Evolutionary conservation across 768 basidiomycete genomes (phyloP).

Genomic region (Xanthoconium stramineum): DNA sequence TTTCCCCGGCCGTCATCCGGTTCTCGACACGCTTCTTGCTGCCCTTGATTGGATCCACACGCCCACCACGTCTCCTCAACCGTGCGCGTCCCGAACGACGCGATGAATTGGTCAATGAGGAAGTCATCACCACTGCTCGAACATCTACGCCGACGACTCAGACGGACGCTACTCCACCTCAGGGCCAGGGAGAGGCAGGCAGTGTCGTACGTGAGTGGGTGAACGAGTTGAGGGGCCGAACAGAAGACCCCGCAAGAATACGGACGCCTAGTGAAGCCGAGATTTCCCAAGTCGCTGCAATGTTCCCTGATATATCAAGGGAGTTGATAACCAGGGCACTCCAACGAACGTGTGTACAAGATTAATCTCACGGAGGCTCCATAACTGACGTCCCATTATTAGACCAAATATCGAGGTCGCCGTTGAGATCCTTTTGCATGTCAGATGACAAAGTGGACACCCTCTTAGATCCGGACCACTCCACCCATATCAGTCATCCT

Average conservation of each 20-base stretch:
- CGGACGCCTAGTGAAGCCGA: constrained; percentile 74
- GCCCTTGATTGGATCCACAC: constrained; percentile 65
- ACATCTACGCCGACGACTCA: constrained; percentile 27
- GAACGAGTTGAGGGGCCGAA: constrained; percentile 68
- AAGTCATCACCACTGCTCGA: constrained; percentile 62
- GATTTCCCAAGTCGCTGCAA: constrained; percentile 65
- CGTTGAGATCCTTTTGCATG: constrained; percentile 71
- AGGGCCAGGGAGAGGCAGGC: constrained; percentile 27
- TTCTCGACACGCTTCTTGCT: constrained; percentile 56
- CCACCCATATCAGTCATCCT: background rate
- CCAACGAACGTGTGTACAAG: constrained; percentile 64
- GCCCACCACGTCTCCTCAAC: constrained; percentile 62
- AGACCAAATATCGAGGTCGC: constrained; percentile 80
- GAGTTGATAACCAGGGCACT: constrained; percentile 73
- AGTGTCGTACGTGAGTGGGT: constrained; percentile 75
- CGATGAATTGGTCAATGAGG: constrained; percentile 43
- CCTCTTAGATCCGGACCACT: background rate
- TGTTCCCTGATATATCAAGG: constrained; percentile 81
- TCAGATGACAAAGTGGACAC: constrained; percentile 21
- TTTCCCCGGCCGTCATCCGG: constrained; percentile 56
- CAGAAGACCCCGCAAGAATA: constrained; percentile 54
- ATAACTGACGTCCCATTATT: constrained; percentile 3
- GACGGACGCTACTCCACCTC: constrained; percentile 18
- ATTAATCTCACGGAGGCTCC: background rate
- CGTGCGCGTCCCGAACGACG: constrained; percentile 66